Evolutionary conservation across 2,329 filamentous ascomycete genomes (phyloP).

Genomic region (Sclerotinia sclerotiorum): DNA sequence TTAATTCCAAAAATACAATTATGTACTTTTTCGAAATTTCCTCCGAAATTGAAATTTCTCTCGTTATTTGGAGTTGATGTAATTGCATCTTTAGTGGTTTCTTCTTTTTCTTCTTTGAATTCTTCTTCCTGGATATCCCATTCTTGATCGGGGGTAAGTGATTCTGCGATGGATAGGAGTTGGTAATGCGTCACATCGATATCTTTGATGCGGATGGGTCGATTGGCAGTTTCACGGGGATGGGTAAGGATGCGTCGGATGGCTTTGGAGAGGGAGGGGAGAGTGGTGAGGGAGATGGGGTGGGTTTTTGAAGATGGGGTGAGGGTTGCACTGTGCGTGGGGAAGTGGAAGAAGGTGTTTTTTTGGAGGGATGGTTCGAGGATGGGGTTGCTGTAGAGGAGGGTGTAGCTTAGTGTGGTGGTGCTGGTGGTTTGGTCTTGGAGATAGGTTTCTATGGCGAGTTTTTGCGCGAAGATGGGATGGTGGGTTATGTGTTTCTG

Average conservation of each 20-base stretch:
- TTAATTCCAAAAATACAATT: constrained; percentile 65
- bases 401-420: constrained; percentile 40
- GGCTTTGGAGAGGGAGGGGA: constrained; percentile 39
- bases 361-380: constrained; percentile 43
- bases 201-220: constrained; percentile 48
- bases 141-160: constrained; percentile 30
- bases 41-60: constrained; percentile 34
- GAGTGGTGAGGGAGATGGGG: not conserved
- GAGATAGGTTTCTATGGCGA: constrained; percentile 20
- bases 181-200: constrained; percentile 42
- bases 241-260: constrained; percentile 51
- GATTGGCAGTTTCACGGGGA: constrained; percentile 54
- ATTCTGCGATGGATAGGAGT: constrained; percentile 27
- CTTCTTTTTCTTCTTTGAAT: too few species aligned
- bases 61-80: constrained; percentile 24
- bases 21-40: constrained; percentile 43
- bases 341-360: constrained; percentile 50
- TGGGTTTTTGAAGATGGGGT: not conserved
- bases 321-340: constrained; percentile 9
- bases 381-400: constrained; percentile 11
- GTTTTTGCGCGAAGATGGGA: not conserved
- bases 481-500: not conserved
- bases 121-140: constrained; percentile 27
- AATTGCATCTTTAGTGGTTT: constrained; percentile 1
- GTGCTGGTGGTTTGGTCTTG: constrained; percentile 32